These are phyloP conservation scores for Eruca vesicaria DNA, from an alignment of 441 rosid species.

Conservation along the genomic window DNA sequence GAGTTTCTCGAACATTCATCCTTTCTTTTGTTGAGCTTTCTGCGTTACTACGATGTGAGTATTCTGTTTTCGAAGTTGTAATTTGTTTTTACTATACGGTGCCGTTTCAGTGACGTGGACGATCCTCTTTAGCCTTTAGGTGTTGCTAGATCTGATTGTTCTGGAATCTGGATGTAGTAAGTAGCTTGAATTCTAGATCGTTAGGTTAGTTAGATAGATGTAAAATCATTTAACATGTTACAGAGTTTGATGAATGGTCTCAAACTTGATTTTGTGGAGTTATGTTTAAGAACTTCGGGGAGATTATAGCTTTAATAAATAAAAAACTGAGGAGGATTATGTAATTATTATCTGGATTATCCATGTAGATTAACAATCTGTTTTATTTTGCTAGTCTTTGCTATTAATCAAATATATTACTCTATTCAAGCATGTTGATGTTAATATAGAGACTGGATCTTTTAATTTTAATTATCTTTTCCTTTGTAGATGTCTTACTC, in stretches of 20 bases:
- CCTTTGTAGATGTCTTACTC: constrained; percentile 69
- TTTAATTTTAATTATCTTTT: not conserved
- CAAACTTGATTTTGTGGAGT: not conserved
- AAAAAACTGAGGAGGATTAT: not conserved
- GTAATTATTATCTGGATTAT: not conserved
- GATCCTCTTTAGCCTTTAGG: not conserved
- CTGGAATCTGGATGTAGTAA: too few relatives aligned
- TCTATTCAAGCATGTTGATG: not conserved
- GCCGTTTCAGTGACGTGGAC: not conserved
- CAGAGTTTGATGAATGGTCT: not conserved
- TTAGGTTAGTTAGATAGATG: not conserved
- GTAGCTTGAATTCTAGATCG: not conserved
- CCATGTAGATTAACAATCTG: not conserved
- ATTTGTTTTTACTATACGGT: not conserved
- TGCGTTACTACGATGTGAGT: constrained; percentile 11
- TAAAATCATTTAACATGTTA: not conserved
- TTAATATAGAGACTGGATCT: not conserved
- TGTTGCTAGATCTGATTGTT: constrained; percentile 1
- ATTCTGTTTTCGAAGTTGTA: not conserved
- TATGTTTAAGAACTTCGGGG: too few relatives aligned
- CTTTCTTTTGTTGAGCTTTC: not conserved
- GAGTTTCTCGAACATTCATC: constrained; percentile 8
- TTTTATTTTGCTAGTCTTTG: not conserved
- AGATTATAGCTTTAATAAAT: too few relatives aligned
- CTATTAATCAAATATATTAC: too few relatives aligned